phyloP scores from a whole-genome alignment of 306 rosid genomes.

The Carpinus viminea region DNA sequence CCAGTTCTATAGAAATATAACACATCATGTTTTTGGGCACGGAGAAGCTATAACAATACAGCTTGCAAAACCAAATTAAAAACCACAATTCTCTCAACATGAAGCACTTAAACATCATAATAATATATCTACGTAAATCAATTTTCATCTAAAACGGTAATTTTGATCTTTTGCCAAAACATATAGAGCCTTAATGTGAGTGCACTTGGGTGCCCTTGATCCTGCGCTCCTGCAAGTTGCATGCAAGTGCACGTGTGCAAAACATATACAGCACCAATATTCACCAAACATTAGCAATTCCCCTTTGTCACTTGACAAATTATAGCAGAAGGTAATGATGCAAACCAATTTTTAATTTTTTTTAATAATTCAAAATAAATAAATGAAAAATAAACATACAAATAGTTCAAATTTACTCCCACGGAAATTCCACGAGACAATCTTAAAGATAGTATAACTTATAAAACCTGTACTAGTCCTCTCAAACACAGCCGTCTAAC shows the following conservation, averaged over 20 bases:
- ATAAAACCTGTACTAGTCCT: constrained; percentile 89
- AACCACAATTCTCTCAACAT: neutral
- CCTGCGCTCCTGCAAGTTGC: neutral
- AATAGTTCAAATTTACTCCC: constrained; percentile 16
- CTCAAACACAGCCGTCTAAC: constrained; percentile 91
- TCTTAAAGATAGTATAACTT: constrained; percentile 19
- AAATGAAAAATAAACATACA: constrained; percentile 17
- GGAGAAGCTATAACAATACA: neutral
- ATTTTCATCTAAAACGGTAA: neutral
- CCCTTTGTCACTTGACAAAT: neutral
- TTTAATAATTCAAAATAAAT: neutral
- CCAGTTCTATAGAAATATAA: neutral
- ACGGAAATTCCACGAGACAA: constrained; percentile 20
- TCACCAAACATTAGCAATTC: neutral
- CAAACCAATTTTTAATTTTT: neutral
- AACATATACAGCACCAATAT: neutral
- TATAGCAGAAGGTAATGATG: neutral
- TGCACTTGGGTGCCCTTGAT: neutral
- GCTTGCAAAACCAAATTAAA: neutral
- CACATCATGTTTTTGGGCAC: neutral
- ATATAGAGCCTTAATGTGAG: neutral
- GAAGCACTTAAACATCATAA: neutral
- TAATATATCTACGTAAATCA: neutral
- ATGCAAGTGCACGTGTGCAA: neutral
- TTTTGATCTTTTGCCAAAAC: neutral